Evolutionary conservation across 768 basidiomycete genomes (phyloP).

Genomic region (Cyclocybe cylindracea): DNA sequence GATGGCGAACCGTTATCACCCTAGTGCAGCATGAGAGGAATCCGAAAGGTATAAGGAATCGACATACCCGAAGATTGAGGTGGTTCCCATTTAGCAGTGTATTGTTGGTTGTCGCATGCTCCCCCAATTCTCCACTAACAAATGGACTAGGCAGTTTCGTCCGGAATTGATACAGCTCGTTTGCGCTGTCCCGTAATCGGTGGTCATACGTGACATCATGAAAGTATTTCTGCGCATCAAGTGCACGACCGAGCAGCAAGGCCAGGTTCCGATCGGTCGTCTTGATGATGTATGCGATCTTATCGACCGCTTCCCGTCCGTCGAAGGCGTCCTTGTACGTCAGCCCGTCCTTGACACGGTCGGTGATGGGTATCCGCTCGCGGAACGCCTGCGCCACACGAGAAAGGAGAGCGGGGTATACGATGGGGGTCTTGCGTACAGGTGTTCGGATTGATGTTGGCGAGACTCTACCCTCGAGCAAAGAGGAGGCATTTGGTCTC

Average conservation of each 20-base stretch:
- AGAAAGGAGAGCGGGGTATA: conserved; percentile 96
- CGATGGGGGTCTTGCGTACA: conserved; percentile 65
- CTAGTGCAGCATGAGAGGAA: conserved; percentile 11
- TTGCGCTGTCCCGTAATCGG: conserved; percentile 82
- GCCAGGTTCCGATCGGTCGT: conserved; percentile 97
- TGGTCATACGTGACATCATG: conserved; percentile 99
- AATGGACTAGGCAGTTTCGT: conserved; percentile 83
- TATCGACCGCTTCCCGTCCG: conserved; percentile 95
- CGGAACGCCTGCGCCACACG: conserved; percentile 94
- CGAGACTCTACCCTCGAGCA: conserved; percentile 37
- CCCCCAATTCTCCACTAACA: conserved; percentile 70
- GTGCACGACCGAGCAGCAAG: conserved; percentile 88
- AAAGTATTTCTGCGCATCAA: conserved; percentile 98
- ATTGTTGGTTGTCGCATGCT: conserved; percentile 18
- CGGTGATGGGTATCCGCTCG: conserved; percentile 71
- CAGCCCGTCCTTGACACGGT: conserved; percentile 91
- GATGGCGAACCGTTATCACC: conserved; percentile 29
- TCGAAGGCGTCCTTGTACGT: conserved; percentile 97
- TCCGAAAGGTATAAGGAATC: not conserved
- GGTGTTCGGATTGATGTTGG: conserved; percentile 39
- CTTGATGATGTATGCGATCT: conserved; percentile 97
- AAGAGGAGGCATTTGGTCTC: conserved; percentile 27
- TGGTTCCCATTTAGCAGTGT: conserved; percentile 8
- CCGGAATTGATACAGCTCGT: conserved; percentile 92
- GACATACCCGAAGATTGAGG: conserved; percentile 7